A percentile compares a stretch with the other conserved stretches of the same genome.
Conservation (phyloP, 1,139 yeast genomes). For the Pichia sp. region DNA sequence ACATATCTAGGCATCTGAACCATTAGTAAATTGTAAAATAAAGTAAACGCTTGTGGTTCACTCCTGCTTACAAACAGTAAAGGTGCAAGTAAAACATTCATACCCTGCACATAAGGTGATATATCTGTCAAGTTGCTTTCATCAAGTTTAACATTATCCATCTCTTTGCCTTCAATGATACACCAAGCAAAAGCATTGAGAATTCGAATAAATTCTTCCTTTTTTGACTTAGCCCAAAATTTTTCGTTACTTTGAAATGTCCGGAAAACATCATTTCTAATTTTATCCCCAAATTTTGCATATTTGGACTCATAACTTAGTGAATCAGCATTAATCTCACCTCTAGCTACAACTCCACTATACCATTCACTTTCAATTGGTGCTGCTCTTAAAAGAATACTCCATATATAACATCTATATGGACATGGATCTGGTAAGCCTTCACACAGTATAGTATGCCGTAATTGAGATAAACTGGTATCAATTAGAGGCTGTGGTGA, state of each 20-base stretch:
- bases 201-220: conserved; percentile 59
- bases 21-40: conserved; percentile 53
- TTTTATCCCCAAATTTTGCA: conserved; percentile 48
- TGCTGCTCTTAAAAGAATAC: conserved; percentile 60
- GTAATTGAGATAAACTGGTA: conserved; percentile 67
- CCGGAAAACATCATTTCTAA: conserved; percentile 79
- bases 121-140: not conserved
- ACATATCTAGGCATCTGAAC: conserved; percentile 71
- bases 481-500: conserved; percentile 57
- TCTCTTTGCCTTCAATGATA: conserved; percentile 28
- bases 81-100: conserved; percentile 85
- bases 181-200: conserved; percentile 61
- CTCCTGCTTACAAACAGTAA: conserved; percentile 68
- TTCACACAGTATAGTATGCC: conserved; percentile 72
- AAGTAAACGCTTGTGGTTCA: conserved; percentile 80
- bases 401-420: conserved; percentile 75
- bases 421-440: conserved; percentile 63
- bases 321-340: conserved; percentile 35
- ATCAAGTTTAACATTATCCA: conserved; percentile 2
- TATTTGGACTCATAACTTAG: conserved; percentile 15
- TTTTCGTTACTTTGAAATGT: conserved; percentile 69
- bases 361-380: conserved; percentile 51
- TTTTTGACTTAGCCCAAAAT: conserved; percentile 63
- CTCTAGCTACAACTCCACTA: conserved; percentile 45
- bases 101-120: conserved; percentile 74